phyloP scores from a whole-genome alignment of 768 basidiomycete genomes.

The Kwoniella mangroviensis region DNA sequence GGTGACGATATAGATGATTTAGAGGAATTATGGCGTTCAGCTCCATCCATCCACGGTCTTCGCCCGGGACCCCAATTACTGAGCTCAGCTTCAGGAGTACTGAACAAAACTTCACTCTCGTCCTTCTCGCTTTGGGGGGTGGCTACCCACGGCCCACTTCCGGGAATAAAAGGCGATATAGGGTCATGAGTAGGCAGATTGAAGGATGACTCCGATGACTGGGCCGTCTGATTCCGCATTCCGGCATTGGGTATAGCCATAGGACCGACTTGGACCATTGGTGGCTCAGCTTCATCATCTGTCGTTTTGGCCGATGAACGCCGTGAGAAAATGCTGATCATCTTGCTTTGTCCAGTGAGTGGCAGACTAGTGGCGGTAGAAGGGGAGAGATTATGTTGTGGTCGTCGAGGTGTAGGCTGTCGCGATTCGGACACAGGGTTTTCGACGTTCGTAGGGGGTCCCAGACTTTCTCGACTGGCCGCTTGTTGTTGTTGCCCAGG shows the following conservation, averaged over 20 bases:
- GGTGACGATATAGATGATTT: constrained; percentile 31
- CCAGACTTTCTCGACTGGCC: constrained; percentile 7
- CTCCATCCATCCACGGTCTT: constrained; percentile 45
- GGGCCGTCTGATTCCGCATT: constrained; percentile 14
- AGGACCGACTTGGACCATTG: constrained; percentile 10
- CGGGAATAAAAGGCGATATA: constrained; percentile 23
- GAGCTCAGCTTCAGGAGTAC: constrained; percentile 16
- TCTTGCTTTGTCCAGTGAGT: constrained; percentile 2
- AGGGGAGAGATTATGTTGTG: constrained; percentile 10
- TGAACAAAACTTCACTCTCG: constrained; percentile 45
- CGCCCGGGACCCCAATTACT: constrained; percentile 45
- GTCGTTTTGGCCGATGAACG: constrained; percentile 26
- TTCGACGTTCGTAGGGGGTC: not conserved
- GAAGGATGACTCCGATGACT: constrained; percentile 40
- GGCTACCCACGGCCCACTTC: constrained; percentile 23
- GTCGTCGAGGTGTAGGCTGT: constrained; percentile 16
- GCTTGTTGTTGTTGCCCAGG: not conserved
- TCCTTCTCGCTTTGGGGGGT: constrained; percentile 36
- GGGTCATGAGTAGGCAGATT: constrained; percentile 30
- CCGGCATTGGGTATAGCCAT: constrained; percentile 19
- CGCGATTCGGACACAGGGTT: not conserved
- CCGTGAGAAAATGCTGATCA: constrained; percentile 29
- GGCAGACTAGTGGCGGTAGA: constrained; percentile 28
- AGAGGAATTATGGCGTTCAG: constrained; percentile 25
- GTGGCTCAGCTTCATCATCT: constrained; percentile 3